Base-by-base conservation (phyloP, 1,284 basidiomycete species). In the Peniophora sp. region DNA sequence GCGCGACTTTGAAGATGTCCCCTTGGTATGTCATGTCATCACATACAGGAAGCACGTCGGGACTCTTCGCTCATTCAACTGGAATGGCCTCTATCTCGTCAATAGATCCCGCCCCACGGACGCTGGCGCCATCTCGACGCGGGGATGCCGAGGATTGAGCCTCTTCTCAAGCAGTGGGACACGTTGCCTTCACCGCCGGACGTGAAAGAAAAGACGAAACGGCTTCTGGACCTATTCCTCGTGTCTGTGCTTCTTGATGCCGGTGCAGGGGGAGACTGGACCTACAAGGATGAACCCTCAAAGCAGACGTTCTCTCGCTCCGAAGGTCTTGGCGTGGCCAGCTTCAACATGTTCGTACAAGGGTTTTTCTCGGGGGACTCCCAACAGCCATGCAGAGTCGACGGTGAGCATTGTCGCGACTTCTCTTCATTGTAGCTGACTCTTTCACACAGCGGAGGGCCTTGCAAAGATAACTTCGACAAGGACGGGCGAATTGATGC, bases 231-330 rank as follows among this genome's bases (percentile, higher is more conserved):
- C 68, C 78, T 97, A 27, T 96, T 95, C 70, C 76, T 97, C 53
- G 91, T 96, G 17, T 92, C 91, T 3, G 95, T 97, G 3, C 74
- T 97, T 17, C 82, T 97, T 46, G 95, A 97, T 59, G 95, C 95
- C 0, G 95, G 94, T 0, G 95, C 94, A 0, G 95, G 95, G 0
- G 85, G 83, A 55, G 65, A 68, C 15, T 97, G 95, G 95, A 68
- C 67, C 14, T 97, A 89, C 65, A 74, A 70, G 11, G 93, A 96
- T 57, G 67, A 70, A 10, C 64, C 61, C 0, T 79, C 79, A 0
- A 81, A 78, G 0, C 68, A 76, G 60, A 71, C 68, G 9, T 94
- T 90, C 61, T 71, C 74, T 17, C 72, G 95, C 46, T 92, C 88
- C 1, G 95, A 98, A 64, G 95, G 94, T 0, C 72, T 98, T n/a